Conservation (phyloP, 2,329 filamentous ascomycete species). For the Dryadomyces quercivorus region DNA sequence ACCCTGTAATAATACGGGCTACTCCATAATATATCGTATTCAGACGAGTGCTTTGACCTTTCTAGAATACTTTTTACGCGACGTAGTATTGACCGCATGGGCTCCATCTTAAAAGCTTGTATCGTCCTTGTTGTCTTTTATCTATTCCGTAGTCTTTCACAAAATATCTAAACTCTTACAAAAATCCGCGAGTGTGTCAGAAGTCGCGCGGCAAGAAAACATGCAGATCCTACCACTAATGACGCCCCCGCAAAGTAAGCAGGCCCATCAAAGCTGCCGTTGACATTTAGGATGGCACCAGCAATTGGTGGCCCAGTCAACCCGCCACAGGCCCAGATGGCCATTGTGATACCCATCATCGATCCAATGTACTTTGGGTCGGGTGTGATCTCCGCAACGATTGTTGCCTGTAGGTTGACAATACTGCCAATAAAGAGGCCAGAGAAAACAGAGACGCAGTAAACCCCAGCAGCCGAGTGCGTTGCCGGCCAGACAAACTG, state of each 20-base stretch:
- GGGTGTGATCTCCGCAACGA: background rate
- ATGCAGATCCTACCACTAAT: background rate
- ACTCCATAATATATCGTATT: no score
- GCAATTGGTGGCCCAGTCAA: constrained; percentile 3
- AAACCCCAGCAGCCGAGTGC: background rate
- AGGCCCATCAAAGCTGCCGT: constrained; percentile 2
- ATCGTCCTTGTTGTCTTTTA: no score
- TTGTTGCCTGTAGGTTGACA: constrained; percentile 2
- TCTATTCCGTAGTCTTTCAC: no score
- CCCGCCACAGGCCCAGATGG: constrained; percentile 4
- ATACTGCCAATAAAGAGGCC: constrained; percentile 4
- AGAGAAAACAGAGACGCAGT: constrained; percentile 13
- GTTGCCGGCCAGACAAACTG: constrained; percentile 4
- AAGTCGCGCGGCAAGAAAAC: background rate
- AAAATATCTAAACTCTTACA: background rate
- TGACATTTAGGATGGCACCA: background rate
- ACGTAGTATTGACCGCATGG: no score
- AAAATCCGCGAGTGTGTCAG: background rate
- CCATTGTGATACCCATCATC: constrained; percentile 5
- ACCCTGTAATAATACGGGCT: no score
- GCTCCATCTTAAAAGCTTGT: no score
- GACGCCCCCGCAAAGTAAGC: constrained; percentile 2
- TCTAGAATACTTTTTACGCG: no score
- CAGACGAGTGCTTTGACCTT: no score
- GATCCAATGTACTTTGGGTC: constrained; percentile 2